phyloP scores from a whole-genome alignment of 306 rosid genomes.

The Calophaca sinica region DNA sequence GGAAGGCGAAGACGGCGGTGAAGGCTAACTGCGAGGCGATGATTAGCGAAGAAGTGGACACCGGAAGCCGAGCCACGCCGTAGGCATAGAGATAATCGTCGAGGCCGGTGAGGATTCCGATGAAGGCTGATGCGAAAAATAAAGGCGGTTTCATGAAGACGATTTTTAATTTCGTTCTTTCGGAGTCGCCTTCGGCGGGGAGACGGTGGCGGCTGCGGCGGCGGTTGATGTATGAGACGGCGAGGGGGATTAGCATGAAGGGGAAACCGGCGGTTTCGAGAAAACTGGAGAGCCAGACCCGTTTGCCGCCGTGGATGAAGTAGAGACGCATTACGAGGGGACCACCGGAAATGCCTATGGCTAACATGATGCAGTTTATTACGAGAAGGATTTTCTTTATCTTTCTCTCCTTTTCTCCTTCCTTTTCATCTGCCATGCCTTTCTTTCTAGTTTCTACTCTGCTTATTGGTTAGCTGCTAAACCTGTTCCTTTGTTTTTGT shows the following conservation, averaged over 20 bases:
- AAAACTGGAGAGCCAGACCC: constrained; percentile 73
- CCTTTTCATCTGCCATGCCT: constrained; percentile 26
- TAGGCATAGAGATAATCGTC: constrained; percentile 74
- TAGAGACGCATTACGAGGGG: constrained; percentile 78
- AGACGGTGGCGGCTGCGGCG: background rate
- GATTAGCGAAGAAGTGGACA: constrained; percentile 71
- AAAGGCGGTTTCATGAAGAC: constrained; percentile 56
- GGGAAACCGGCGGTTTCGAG: constrained; percentile 82
- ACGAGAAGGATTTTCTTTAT: constrained; percentile 53
- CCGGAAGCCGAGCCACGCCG: constrained; percentile 67
- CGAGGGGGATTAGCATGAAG: constrained; percentile 59
- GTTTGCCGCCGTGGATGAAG: constrained; percentile 76
- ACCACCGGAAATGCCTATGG: constrained; percentile 66
- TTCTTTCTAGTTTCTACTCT: background rate
- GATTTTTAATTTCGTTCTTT: background rate
- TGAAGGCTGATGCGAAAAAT: constrained; percentile 49
- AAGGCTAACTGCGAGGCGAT: constrained; percentile 70
- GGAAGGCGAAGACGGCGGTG: constrained; percentile 64
- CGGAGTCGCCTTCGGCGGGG: background rate
- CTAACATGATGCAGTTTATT: constrained; percentile 50
- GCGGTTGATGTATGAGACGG: constrained; percentile 56
- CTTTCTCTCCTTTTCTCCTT: constrained; percentile 10
- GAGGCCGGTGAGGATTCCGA: constrained; percentile 68
- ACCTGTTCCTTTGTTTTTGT: no score
- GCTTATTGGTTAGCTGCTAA: background rate